Conservation (phyloP, 805 yeast species). For the Metschnikowia hibisci region DNA sequence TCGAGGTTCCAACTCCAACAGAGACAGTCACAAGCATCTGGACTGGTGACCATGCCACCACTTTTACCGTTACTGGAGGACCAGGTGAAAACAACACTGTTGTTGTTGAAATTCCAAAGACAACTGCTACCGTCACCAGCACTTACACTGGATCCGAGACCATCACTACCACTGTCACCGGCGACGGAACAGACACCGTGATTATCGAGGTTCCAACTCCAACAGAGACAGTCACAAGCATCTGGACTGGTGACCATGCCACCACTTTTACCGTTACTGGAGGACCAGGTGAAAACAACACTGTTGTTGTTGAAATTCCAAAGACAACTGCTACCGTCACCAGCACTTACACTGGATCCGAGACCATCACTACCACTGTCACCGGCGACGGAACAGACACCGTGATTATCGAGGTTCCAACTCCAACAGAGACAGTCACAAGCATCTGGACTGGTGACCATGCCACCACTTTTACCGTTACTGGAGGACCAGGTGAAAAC, state of each 20-base stretch:
- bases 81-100: neutral
- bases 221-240: slow-evolving; percentile 3
- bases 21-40: slow-evolving; percentile 6
- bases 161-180: slow-evolving; percentile 13
- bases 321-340: slow-evolving; percentile 10
- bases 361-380: slow-evolving; percentile 11
- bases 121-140: no score
- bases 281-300: neutral
- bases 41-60: slow-evolving; percentile 7
- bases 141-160: neutral
- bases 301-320: slow-evolving; percentile 12
- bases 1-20: slow-evolving; percentile 11
- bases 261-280: slow-evolving; percentile 2
- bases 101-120: no score
- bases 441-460: slow-evolving; percentile 9
- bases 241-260: slow-evolving; percentile 6
- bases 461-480: slow-evolving; percentile 2
- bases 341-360: slow-evolving; percentile 13
- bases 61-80: slow-evolving; percentile 6
- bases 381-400: slow-evolving; percentile 10
- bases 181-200: slow-evolving; percentile 18
- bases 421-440: slow-evolving; percentile 4
- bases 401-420: slow-evolving; percentile 6
- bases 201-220: slow-evolving; percentile 11
- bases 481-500: slow-evolving; percentile 5